A percentile compares a stretch with the other conserved stretches of the same genome.
phyloP scores from a whole-genome alignment of 768 basidiomycete species.

The Suillus bovinus region DNA sequence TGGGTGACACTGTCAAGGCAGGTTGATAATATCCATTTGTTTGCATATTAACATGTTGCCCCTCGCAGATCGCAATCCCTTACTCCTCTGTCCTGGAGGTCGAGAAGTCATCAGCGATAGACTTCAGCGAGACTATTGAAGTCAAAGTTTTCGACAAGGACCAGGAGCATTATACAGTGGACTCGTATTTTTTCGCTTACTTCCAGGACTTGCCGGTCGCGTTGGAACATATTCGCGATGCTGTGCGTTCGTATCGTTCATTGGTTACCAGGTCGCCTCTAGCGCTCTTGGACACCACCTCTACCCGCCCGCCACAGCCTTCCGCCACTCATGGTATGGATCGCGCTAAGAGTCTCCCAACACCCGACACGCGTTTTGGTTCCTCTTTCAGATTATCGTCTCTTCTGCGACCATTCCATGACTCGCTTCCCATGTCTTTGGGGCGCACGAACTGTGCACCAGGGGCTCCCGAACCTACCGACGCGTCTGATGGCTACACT shows the following conservation, averaged over 20 bases:
- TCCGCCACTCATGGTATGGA: slow-evolving; percentile 33
- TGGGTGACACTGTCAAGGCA: slow-evolving; percentile 94
- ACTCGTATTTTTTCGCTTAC: slow-evolving; percentile 95
- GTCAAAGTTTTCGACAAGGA: slow-evolving; percentile 79
- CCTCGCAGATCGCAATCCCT: slow-evolving; percentile 82
- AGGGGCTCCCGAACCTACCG: slow-evolving; percentile 30
- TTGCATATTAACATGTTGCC: slow-evolving; percentile 9
- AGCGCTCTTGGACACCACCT: slow-evolving; percentile 61
- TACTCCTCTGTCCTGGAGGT: slow-evolving; percentile 88
- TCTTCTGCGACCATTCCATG: slow-evolving; percentile 69
- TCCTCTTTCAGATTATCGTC: slow-evolving; percentile 65
- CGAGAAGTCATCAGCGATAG: slow-evolving; percentile 84
- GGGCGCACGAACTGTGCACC: slow-evolving; percentile 30
- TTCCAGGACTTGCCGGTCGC: slow-evolving; percentile 81
- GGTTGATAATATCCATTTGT: slow-evolving; percentile 10
- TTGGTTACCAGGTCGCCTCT: slow-evolving; percentile 22
- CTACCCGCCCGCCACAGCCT: slow-evolving; percentile 35
- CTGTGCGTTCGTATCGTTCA: slow-evolving; percentile 58
- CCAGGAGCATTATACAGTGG: slow-evolving; percentile 64
- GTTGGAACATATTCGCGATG: slow-evolving; percentile 78
- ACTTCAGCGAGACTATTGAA: slow-evolving; percentile 96
- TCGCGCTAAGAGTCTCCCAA: slow-evolving; percentile 41
- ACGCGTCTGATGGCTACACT: slow-evolving; percentile 64
- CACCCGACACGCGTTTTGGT: slow-evolving; percentile 30
- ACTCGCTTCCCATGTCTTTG: slow-evolving; percentile 43